Evolutionary conservation across 202 grass and related monocot genomes (phyloP).

Genomic region (Panicum hallii): DNA sequence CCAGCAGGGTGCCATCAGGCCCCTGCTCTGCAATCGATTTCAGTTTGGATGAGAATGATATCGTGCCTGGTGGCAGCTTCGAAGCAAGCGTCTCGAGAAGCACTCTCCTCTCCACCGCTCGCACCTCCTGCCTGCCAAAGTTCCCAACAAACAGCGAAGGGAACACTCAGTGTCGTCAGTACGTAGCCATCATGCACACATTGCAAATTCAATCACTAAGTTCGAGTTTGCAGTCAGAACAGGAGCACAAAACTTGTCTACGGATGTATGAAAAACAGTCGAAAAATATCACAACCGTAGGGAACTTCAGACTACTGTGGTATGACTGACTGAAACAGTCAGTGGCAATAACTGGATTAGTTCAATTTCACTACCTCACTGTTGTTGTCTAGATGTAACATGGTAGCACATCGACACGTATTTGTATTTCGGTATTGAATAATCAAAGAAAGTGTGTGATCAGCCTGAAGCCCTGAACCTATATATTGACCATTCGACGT

Average conservation of each 20-base stretch:
- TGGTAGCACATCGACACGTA: too few species aligned
- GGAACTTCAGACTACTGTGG: too few species aligned
- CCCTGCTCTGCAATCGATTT: constrained; percentile 65
- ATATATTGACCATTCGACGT: background rate
- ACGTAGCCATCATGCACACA: background rate
- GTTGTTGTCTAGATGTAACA: too few species aligned
- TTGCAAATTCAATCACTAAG: background rate
- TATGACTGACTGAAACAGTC: background rate
- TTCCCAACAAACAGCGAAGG: background rate
- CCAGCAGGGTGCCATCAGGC: constrained; percentile 60
- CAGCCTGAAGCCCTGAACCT: background rate
- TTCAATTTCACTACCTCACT: background rate
- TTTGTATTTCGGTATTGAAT: too few species aligned
- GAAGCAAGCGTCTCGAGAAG: constrained; percentile 81
- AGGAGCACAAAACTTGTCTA: background rate
- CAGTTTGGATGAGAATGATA: constrained; percentile 83
- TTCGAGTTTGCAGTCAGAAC: background rate
- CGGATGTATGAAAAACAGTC: background rate
- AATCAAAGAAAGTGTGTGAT: background rate
- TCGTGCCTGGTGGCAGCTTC: constrained; percentile 61
- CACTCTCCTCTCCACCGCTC: constrained; percentile 75
- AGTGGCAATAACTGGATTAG: background rate
- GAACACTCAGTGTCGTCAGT: background rate
- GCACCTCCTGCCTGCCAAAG: constrained; percentile 65
- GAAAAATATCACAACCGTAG: background rate